Conservation (phyloP, 257 asterid species). For the Nicotiana noctiflora region DNA sequence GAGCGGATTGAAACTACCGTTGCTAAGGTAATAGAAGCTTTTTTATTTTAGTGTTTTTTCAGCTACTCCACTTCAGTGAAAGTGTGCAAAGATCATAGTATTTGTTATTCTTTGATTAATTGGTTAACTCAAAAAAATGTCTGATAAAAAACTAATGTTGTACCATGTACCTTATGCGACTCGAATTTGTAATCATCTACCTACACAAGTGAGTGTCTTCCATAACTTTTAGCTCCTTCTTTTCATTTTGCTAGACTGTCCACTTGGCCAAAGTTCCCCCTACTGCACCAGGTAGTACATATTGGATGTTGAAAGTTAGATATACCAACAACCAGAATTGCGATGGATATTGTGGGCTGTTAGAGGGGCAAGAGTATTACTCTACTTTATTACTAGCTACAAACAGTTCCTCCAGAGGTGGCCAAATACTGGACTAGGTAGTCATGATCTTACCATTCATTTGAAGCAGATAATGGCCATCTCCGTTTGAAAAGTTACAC, state of each 20-base stretch:
- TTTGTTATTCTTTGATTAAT: neutral
- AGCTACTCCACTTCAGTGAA: too few species aligned
- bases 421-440: neutral
- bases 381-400: neutral
- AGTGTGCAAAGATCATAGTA: neutral
- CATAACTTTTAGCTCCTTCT: neutral
- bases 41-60: neutral
- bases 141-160: neutral
- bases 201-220: neutral
- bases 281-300: neutral
- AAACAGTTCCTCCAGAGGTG: too few species aligned
- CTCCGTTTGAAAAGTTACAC: neutral
- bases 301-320: neutral
- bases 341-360: neutral
- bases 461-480: neutral
- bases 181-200: neutral
- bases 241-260: neutral
- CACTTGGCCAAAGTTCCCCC: neutral
- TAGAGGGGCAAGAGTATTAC: neutral
- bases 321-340: neutral
- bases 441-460: neutral
- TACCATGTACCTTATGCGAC: neutral
- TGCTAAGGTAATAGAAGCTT: constrained; percentile 46
- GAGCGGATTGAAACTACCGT: constrained; percentile 92
- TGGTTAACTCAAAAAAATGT: neutral